Conservation (phyloP, 768 basidiomycete genomes). For the Rhizopogon sp. region DNA sequence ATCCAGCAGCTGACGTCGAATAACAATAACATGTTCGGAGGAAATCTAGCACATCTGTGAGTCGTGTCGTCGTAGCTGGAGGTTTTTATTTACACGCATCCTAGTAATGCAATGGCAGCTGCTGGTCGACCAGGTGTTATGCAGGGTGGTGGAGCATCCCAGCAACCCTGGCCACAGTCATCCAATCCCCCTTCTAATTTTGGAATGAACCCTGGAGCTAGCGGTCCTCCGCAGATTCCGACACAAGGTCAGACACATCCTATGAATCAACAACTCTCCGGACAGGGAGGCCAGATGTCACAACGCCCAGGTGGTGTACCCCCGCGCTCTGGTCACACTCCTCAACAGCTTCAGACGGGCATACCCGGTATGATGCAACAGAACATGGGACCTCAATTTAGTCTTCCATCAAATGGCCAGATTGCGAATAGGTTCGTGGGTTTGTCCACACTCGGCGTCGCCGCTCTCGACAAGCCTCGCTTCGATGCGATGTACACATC, state of each 20-base stretch:
- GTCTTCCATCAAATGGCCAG: constrained; percentile 14
- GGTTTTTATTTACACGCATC: constrained; percentile 4
- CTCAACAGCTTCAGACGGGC: constrained; percentile 29
- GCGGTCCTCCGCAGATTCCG: constrained; percentile 16
- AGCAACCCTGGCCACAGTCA: constrained; percentile 1
- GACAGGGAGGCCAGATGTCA: constrained; percentile 25
- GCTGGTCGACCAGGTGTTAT: constrained; percentile 19
- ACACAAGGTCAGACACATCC: constrained; percentile 10
- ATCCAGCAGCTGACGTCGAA: constrained; percentile 19
- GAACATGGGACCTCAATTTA: constrained; percentile 24
- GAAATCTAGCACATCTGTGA: constrained; percentile 30
- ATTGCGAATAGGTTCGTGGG: constrained; percentile 11
- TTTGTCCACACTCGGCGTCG: constrained; percentile 8
- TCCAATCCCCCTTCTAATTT: constrained; percentile 9
- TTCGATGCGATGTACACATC: constrained; percentile 50
- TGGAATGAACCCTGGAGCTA: constrained; percentile 12
- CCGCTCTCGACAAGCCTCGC: constrained; percentile 42
- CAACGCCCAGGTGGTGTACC: constrained; percentile 26
- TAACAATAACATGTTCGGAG: constrained; percentile 13
- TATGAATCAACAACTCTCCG: constrained; percentile 26
- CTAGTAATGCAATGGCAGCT: constrained; percentile 14
- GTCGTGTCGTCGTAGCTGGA: constrained; percentile 7
- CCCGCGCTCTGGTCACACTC: constrained; percentile 33
- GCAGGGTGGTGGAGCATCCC: constrained; percentile 11
- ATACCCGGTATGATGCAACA: constrained; percentile 30